Evolutionary conservation across 495 filamentous ascomycete genomes (phyloP), one percentile per base, ranked within the genome.

Genomic region (Xylaria nigripes): DNA sequence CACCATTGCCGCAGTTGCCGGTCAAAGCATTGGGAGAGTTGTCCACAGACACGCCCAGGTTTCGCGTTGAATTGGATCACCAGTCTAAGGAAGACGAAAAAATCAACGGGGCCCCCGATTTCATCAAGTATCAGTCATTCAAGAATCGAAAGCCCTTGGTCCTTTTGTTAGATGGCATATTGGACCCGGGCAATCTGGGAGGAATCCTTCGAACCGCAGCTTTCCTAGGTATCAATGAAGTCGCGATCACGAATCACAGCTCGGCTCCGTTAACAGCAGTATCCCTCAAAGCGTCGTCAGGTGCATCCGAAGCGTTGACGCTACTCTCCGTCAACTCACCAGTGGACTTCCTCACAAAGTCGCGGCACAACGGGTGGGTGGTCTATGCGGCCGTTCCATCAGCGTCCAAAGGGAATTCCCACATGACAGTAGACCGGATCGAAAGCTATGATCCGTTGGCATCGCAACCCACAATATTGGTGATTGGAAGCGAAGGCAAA

Each of bases 111-210:
- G 75, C 70, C 0, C 66, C 78, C 40, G 18, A 64, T 16, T 64
- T 77, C 60, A 19, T 76, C 57, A 60, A 13, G 43, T 73, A 51
- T 55, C 61, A n/a, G 60, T 76, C 57, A 45, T 71, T 53, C 60
- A 67, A 30, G 50, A 65, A 61, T 6, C 78, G 87, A 54, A 84
- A 83, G 50, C 93, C 93, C 0, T 76, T 98, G 27, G 71, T 95
- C 16, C 70, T 97, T 12, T 72, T 95, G 30, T 72, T 96, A 10
- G 88, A 98, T 59, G 82, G 83, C n/a, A 82, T 98, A 43, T 63
- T 87, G 8, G 92, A 98, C 68, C 83, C 89, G 2, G 90, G 89
- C 1, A 98, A 98, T 66, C 72, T 96, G 2, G 93, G 93, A 24
- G 86, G 84, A 2, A 95, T 96, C 52, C 74, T 96, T 29, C 86